Percentiles rank a stretch among this genome's conserved stretches.
Conservation (phyloP, 306 rosid genomes). For the Dryas octopetala region DNA sequence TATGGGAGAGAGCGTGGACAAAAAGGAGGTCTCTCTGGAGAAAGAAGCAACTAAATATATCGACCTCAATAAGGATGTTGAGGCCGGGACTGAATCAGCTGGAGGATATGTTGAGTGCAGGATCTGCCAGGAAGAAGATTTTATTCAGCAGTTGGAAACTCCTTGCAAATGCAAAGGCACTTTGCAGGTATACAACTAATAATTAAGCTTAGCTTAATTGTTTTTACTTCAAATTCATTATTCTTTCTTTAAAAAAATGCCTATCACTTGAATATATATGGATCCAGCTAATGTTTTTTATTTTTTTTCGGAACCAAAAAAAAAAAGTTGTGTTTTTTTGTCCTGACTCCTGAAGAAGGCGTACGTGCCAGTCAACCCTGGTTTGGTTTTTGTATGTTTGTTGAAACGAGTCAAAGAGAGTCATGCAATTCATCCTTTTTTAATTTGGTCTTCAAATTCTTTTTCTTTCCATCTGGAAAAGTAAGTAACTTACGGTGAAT, state of each 20-base stretch:
- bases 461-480: not conserved
- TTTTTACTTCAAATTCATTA: not conserved
- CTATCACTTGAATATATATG: too few species aligned
- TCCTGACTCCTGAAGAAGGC: not conserved
- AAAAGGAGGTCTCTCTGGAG: not conserved
- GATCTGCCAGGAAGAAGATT: constrained; percentile 35
- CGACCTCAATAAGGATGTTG: not conserved
- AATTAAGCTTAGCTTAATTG: not conserved
- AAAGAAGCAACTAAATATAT: not conserved
- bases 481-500: too few species aligned
- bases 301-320: too few species aligned
- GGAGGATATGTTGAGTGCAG: constrained; percentile 24
- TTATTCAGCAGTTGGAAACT: constrained; percentile 21
- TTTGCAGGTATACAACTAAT: constrained; percentile 17
- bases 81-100: not conserved
- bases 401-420: not conserved
- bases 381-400: not conserved
- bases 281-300: not conserved
- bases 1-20: not conserved
- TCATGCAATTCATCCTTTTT: not conserved
- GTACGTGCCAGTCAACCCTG: not conserved
- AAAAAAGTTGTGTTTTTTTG: too few species aligned
- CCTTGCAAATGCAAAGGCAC: constrained; percentile 41
- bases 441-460: not conserved
- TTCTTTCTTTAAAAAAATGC: too few species aligned